Evolutionary conservation across 2,329 filamentous ascomycete species (phyloP).

Genomic region (Ophiognomonia clavigignenti-juglandacearum): DNA sequence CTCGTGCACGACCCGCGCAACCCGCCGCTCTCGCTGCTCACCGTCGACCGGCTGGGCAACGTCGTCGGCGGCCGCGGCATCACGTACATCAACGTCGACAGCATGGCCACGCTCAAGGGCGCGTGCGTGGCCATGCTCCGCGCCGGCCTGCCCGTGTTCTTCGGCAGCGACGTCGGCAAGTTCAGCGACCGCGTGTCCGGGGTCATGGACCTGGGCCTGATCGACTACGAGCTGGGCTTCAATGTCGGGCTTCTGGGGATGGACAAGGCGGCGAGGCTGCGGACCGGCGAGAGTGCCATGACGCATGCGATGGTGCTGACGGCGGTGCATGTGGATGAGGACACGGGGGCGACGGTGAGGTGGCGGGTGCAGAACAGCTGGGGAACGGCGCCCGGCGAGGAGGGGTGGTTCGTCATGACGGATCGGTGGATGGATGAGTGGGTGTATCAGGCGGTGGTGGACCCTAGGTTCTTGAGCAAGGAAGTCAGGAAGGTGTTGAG

Average conservation of each 20-base stretch:
- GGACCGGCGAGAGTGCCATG: constrained; percentile 74
- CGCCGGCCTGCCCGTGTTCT: constrained; percentile 78
- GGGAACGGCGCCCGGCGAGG: constrained; percentile 64
- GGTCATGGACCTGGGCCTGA: constrained; percentile 74
- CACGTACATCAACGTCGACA: constrained; percentile 83
- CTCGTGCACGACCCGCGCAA: constrained; percentile 84
- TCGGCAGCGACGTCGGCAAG: constrained; percentile 83
- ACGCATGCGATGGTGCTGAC: constrained; percentile 92
- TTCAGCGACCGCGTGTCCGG: constrained; percentile 64
- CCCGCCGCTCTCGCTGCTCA: constrained; percentile 65
- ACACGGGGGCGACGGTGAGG: constrained; percentile 58
- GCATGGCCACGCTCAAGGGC: constrained; percentile 64
- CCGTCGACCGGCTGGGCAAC: constrained; percentile 75
- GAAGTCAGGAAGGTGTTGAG: constrained; percentile 66
- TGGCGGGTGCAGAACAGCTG: constrained; percentile 90
- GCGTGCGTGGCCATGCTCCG: constrained; percentile 74
- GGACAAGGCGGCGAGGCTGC: constrained; percentile 70
- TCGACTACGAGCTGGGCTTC: constrained; percentile 81
- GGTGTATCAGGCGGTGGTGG: constrained; percentile 81
- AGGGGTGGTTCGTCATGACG: constrained; percentile 88
- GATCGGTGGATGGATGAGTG: constrained; percentile 76
- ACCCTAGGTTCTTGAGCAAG: constrained; percentile 61
- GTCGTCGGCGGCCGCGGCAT: constrained; percentile 71
- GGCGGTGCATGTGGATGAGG: constrained; percentile 69
- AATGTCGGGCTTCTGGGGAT: constrained; percentile 68